Evolutionary conservation across 1,284 basidiomycete species (phyloP), one percentile per base, ranked within the genome.

Genomic region (Trichosporon ovoides): DNA sequence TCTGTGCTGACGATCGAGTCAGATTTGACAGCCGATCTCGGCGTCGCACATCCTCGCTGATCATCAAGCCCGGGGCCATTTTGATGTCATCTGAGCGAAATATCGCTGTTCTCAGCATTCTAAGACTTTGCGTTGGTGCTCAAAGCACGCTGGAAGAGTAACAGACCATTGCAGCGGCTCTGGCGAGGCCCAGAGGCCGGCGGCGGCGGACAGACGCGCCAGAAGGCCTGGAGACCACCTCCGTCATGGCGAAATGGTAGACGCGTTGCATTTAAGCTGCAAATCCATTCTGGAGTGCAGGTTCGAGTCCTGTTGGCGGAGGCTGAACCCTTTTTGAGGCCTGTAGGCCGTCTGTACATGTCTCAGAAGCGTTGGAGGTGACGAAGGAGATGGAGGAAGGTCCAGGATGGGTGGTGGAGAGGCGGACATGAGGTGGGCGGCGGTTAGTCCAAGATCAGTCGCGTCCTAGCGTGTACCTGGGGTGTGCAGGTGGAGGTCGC

Each of bases 261-360:
- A 54, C 53, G 40, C 53, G 40, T 35, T 54, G 53, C 33, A 46
- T 54, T 48, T 43, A 33, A 34, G 31, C 52, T 38, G 52, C 37
- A 48, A 35, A 36, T 48, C 53, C 33, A 35, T 46, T n/a, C 38
- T 35, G 40, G 56, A 38, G 56, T 57, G 40, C 40, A 53, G 56
- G 56, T 53, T 57, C 51, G 56, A 57, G 56, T 48, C 56, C 56
- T 48, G 51, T 49, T 37, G 56, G 51, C 56, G 56, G 56, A 53
- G 53, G 13, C 16, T n/a, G 51, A 33, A 48, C 10, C 56, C 13
- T 53, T 49, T 57, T 57, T 57, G 43, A 52, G 34, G 20, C 11
- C 10, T 36, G 34, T 22, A 37, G 18, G 43, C 43, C 28, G 16
- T 18, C 40, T 24, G 13, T n/a, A 14, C 12, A 22, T 40, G 38